These are phyloP conservation scores for Cladosporium oxysporum DNA, from an alignment of 2,329 filamentous ascomycete genomes.

Conservation along the genomic window DNA sequence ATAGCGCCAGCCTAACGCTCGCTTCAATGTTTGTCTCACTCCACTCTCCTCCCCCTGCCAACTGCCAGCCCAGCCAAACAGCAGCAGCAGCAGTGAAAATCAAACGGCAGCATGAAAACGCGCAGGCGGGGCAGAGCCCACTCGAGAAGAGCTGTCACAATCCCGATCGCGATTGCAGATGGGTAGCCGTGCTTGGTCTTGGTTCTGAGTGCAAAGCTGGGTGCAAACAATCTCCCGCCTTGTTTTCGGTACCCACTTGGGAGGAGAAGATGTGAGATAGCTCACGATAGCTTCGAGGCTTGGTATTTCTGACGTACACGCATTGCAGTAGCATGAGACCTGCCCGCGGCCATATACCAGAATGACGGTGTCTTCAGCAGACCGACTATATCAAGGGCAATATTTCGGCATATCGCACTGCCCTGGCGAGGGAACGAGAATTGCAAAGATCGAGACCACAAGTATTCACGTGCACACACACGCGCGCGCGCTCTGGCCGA, in stretches of 20 bases:
- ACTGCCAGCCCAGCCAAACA: conserved; percentile 4
- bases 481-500: neutral
- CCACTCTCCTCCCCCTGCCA: conserved; percentile 13
- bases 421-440: neutral
- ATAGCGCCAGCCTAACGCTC: conserved; percentile 11
- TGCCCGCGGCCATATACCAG: neutral
- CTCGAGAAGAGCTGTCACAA: neutral
- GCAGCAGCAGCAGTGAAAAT: neutral
- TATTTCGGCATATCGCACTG: neutral
- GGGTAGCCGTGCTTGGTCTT: conserved; percentile 8
- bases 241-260: conserved; percentile 5
- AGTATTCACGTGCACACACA: neutral
- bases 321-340: neutral
- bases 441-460: neutral
- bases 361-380: neutral
- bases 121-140: neutral
- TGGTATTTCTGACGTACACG: neutral
- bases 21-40: conserved; percentile 17
- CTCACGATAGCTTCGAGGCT: neutral
- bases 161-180: conserved; percentile 15
- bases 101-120: neutral
- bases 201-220: neutral
- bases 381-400: neutral
- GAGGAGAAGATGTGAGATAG: conserved; percentile 1
- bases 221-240: conserved; percentile 7